phyloP scores from a whole-genome alignment of 139 green algal species.

The Volvox reticuliferus region DNA sequence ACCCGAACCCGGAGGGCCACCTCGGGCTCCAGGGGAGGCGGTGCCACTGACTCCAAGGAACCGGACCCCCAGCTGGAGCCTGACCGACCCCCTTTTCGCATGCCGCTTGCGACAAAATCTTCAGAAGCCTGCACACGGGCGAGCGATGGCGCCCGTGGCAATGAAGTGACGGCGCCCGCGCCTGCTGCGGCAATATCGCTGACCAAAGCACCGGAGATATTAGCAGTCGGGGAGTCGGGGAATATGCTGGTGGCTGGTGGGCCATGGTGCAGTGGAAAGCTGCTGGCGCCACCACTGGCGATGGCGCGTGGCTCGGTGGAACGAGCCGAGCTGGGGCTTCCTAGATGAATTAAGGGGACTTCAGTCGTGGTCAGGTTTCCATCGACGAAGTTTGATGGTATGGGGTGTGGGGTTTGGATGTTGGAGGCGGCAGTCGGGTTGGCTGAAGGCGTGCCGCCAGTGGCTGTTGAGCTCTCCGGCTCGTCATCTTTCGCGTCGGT shows the following conservation, averaged over 20 bases:
- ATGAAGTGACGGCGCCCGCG: background rate
- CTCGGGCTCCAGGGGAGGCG: background rate
- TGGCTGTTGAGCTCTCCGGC: background rate
- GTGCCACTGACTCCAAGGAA: background rate
- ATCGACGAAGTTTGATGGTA: background rate
- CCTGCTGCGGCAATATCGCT: too few species aligned
- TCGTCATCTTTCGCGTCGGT: background rate
- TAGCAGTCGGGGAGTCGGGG: too few species aligned
- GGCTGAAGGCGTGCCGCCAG: background rate
- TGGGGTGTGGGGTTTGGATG: background rate
- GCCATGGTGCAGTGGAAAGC: too few species aligned
- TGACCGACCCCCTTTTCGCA: background rate
- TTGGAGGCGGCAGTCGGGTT: background rate
- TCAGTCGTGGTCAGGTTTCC: too few species aligned
- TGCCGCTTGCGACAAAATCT: background rate
- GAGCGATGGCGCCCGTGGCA: background rate
- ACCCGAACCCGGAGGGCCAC: constrained; percentile 14
- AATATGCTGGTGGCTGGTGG: too few species aligned
- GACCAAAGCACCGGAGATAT: too few species aligned
- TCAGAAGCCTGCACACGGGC: background rate
- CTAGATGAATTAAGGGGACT: too few species aligned
- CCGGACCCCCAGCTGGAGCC: background rate
- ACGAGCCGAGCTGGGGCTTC: too few species aligned
- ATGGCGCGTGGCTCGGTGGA: too few species aligned
- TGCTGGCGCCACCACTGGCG: too few species aligned